Evolutionary conservation across 2,329 filamentous ascomycete genomes (phyloP), one percentile per base, ranked within the genome.

Genomic region (Fusarium subglutinans): DNA sequence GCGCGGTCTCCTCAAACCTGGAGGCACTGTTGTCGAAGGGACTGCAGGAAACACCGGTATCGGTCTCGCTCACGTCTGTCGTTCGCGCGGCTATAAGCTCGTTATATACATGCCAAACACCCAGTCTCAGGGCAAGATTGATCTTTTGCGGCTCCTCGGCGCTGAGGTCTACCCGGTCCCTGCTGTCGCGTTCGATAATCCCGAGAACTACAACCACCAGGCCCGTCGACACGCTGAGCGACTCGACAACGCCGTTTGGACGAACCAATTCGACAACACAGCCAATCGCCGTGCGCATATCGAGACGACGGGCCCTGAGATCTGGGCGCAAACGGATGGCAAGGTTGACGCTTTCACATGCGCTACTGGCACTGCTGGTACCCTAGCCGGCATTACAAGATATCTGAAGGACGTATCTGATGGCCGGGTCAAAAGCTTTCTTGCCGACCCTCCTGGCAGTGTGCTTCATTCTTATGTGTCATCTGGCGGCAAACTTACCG

Each of bases 41-140:
- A 99, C 96, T 10, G 96, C 96, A 2, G 96, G 96, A 60, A 99
- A 98, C 87, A 99, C 96, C 37, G 96, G 96, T 75, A 99, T 99
- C 82, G 96, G 96, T 4, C 92, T 99, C 48, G 96, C 96, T 26
- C 96, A 98, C 85, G 96, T 99, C 64, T 98, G 96, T 86, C 91
- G 96, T 69, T 94, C 92, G 43, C 93, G 92, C 79, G 96, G 96
- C 45, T 98, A 99, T 88, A 93, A 93, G 82, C 91, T 98, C 57
- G 95, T 98, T 81, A 99, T 99, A 82, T 99, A 98, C 90, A 98
- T 99, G 96, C 96, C 96, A 79, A 93, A 99, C 87, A 98, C 96
- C 55, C 96, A 98, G 86, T 97, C 95, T 26, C 96, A 98, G 85
- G 96, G 95, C 82, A 99, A 99, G 87, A 94, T 99, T 81, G 96